phyloP scores from a whole-genome alignment of 2,329 filamentous ascomycete species.

The Coniochaeta sp. region DNA sequence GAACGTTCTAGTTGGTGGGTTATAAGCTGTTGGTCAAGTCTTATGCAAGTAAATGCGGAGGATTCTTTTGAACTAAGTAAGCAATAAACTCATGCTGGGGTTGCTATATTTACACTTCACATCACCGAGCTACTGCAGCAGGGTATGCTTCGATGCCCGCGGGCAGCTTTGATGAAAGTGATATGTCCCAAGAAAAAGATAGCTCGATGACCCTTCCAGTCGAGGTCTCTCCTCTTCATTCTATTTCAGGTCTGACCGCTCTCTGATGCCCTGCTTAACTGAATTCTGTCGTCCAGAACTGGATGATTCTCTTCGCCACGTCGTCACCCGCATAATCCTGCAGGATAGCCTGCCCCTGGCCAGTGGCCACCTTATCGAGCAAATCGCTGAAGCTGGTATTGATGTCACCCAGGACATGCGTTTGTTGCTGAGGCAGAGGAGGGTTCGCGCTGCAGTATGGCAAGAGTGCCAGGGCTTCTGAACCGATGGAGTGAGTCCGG shows the following conservation, averaged over 20 bases:
- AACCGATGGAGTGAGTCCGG: slow-evolving; percentile 2
- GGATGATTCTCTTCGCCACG: slow-evolving; percentile 14
- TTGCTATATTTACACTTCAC: neutral
- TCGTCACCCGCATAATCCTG: slow-evolving; percentile 9
- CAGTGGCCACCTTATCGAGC: slow-evolving; percentile 15
- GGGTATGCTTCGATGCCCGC: neutral
- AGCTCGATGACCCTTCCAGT: neutral
- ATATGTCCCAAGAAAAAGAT: neutral
- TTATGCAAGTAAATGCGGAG: neutral
- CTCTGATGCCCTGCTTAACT: neutral
- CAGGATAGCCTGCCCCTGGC: slow-evolving; percentile 14
- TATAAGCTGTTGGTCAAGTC: neutral
- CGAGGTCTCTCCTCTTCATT: neutral
- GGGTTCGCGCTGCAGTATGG: slow-evolving; percentile 22
- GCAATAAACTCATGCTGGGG: neutral
- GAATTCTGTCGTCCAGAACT: slow-evolving; percentile 5
- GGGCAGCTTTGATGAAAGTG: neutral
- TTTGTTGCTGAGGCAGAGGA: slow-evolving; percentile 18
- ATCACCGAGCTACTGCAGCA: neutral
- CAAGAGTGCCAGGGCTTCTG: slow-evolving; percentile 16
- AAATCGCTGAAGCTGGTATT: slow-evolving; percentile 22
- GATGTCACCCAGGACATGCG: slow-evolving; percentile 24
- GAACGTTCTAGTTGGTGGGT: neutral
- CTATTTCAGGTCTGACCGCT: neutral
- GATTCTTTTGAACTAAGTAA: neutral